Base-by-base conservation (phyloP, 2,329 filamentous ascomycete species). In the Cylindrodendrum hubeiense region DNA sequence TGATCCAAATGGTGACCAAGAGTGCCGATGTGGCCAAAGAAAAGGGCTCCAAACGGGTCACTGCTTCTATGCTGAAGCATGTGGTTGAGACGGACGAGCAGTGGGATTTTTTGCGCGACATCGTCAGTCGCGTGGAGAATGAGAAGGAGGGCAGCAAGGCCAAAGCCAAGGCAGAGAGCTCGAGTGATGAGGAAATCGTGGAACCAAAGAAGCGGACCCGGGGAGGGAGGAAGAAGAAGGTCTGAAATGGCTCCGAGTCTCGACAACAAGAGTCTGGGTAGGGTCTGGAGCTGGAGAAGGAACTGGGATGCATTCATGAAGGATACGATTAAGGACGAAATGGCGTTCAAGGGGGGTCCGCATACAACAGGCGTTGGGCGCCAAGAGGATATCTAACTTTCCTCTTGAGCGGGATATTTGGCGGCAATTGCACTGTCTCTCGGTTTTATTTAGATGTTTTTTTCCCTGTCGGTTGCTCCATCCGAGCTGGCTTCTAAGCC, bases 41-140 rank as follows among this genome's bases (percentile, higher is more conserved):
- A 66, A 93, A 93, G 78, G 93, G 91, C 68, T 95, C 93, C 0
- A 98, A 97, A 82, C 90, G 95, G 69, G 93, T 99, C 70, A 94
- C 94, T 17, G 93, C 95, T 2, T 86, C 91, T 61, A 97, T 98
- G 86, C 87, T 99, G 71, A 98, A 98, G 83, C 90, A 93, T 68
- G 95, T 96, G 12, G 91, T 99, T 43, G 89, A 92, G 78, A 91
- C 90, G 26, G 93, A 97, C 76, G 93, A 96, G 69, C 94, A 97
- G 77, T 95, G 97, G 83, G 96, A 99, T 81, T 99, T 98, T 74
- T 82, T 99, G 66, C 87, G 89, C 65, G 95, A 98, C 55, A 98
- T 98, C 73, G 95, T 97, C 56, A 87, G 90, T 73, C 95, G 95
- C 77, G 91, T 98, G 0, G 92, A 87, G 68, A 84, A 84, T 37